Evolutionary conservation across 176 grass and related monocot species (phyloP), one percentile per base, ranked within the genome.

Genomic region (Paspalum vaginatum): DNA sequence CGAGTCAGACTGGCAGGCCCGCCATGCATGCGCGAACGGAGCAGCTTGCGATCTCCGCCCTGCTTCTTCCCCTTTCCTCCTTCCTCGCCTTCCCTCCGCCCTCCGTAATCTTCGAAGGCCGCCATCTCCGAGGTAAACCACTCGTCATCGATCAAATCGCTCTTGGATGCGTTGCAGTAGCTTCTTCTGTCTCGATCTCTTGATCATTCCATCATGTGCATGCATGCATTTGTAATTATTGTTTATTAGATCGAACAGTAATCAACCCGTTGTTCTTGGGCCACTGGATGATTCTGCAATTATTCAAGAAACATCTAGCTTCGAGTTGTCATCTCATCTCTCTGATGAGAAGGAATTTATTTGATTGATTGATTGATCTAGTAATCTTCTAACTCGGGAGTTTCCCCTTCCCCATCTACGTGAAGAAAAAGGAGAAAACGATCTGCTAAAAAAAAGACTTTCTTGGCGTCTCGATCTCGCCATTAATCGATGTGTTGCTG

Each of bases 1-100:
- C 11, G 39, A 66, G 66, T 13, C 41, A 47, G 43, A 9, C 70
- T 58, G 72, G 22, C 57, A 39, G 41, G 67, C 68, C 70, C 54
- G 72, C 54, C 64, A 83, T 81, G 84, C 84, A 87, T 67, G 69
- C 60, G 65, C 14, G 46, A 83, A 44, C 85, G n/a, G 17, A 57
- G 61, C 69, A 63, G 47, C 75, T 37, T 39, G 67, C 55, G 46
- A 59, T 72, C 57, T 2, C 78, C 45, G 15, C 67, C 41, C 44
- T 75, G 58, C 62, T 46, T 53, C 73, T n/a, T 65, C 76, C 24
- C 32, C 18, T 38, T 11, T 73, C 41, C 49, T n/a, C 26, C 26
- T 3, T 48, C 12, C 27, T 51, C 40, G n/a, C 65, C 46, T 50
- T n/a, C 38, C 16, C 63, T 11, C 64, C 48, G 25, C 41, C 53